These are phyloP conservation scores for Rhizopogon vinicolor DNA, from an alignment of 768 basidiomycete genomes.

Conservation along the genomic window DNA sequence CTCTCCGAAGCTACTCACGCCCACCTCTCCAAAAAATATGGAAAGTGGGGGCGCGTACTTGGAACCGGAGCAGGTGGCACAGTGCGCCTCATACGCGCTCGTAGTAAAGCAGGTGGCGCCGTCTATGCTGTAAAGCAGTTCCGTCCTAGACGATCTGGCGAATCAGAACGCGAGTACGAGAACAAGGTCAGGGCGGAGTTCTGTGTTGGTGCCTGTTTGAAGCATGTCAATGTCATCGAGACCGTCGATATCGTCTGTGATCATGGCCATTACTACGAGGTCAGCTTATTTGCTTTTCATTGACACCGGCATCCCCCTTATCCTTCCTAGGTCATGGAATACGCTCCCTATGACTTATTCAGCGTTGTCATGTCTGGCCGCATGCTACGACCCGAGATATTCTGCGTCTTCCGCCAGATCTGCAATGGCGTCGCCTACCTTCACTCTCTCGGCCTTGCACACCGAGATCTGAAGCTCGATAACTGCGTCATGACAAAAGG, in stretches of 20 bases:
- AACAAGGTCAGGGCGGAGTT: constrained; percentile 99
- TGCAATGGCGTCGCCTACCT: constrained; percentile 98
- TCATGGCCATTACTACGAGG: constrained; percentile 98
- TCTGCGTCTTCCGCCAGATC: constrained; percentile 98
- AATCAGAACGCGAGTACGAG: constrained; percentile 96
- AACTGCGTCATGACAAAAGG: constrained; percentile 98
- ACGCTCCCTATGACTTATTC: constrained; percentile 97
- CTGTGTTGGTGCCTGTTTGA: constrained; percentile 91
- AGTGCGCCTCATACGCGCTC: constrained; percentile 90
- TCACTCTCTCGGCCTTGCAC: constrained; percentile 95
- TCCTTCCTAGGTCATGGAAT: constrained; percentile 88
- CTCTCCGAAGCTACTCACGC: constrained; percentile 82
- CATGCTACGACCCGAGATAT: constrained; percentile 97
- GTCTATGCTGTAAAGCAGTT: constrained; percentile 99
- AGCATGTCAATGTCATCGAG: constrained; percentile 95
- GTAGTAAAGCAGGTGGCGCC: constrained; percentile 71
- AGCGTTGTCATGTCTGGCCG: constrained; percentile 99
- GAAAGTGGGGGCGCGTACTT: constrained; percentile 95
- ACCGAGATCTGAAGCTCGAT: constrained; percentile 98
- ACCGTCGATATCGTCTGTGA: constrained; percentile 98
- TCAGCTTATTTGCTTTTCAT: constrained; percentile 25
- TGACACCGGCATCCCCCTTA: constrained; percentile 3
- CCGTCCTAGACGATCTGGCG: constrained; percentile 80
- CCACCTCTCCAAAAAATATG: constrained; percentile 97
- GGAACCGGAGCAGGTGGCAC: constrained; percentile 99